phyloP scores from a whole-genome alignment of 768 basidiomycete species.

The Mycena albidolilacea region DNA sequence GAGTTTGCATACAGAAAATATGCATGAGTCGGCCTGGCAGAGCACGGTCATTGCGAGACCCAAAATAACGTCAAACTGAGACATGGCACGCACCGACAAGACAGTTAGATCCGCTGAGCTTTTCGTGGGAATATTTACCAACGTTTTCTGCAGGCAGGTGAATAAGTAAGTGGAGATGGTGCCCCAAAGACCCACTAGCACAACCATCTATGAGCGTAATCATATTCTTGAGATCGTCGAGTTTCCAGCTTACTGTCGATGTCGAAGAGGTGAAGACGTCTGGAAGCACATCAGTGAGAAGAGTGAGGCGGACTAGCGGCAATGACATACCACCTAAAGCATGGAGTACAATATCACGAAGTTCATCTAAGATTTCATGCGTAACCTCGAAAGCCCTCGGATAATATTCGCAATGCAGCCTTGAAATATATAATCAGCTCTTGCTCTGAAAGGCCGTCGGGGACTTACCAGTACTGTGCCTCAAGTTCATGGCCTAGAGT shows the following conservation, averaged over 20 bases:
- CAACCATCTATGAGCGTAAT: conserved; percentile 50
- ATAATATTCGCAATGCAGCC: conserved; percentile 34
- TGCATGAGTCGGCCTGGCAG: conserved; percentile 60
- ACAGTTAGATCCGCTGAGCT: conserved; percentile 31
- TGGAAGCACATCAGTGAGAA: neutral
- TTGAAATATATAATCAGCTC: neutral
- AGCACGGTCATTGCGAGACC: neutral
- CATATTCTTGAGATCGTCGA: conserved; percentile 55
- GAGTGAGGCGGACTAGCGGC: too few species aligned
- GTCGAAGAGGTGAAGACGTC: conserved; percentile 46
- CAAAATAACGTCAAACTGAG: neutral
- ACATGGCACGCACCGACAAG: conserved; percentile 44
- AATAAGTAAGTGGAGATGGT: neutral
- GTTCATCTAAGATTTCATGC: conserved; percentile 48
- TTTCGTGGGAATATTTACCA: neutral
- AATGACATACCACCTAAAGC: conserved; percentile 51
- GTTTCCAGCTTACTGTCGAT: conserved; percentile 49
- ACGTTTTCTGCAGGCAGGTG: conserved; percentile 5
- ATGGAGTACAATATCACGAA: conserved; percentile 56
- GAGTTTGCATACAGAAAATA: conserved; percentile 50
- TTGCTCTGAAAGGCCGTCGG: neutral
- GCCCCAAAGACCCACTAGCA: too few species aligned
- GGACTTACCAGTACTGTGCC: conserved; percentile 56
- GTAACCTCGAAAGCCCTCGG: conserved; percentile 39
- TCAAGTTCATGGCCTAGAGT: conserved; percentile 55